These are phyloP conservation scores for Xylaria palmicola DNA, from an alignment of 495 filamentous ascomycete genomes.

Conservation along the genomic window DNA sequence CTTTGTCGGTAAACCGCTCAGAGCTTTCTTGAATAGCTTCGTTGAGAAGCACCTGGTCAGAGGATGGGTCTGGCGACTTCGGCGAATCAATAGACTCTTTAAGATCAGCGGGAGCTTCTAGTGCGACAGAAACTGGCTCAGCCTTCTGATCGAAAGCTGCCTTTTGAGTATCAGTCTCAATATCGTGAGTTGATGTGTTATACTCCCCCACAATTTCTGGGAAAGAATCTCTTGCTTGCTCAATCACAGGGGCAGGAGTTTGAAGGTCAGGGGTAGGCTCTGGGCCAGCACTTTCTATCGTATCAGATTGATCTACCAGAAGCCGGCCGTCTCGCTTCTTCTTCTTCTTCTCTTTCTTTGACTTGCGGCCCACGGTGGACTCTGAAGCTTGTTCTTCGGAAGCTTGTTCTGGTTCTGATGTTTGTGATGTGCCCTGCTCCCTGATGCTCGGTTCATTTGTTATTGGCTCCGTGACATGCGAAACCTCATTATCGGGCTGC, in stretches of 20 bases:
- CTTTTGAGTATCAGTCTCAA: background rate
- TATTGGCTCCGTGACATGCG: background rate
- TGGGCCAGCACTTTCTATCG: background rate
- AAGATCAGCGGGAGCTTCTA: background rate
- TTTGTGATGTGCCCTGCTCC: background rate
- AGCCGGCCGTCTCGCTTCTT: slow-evolving; percentile 23
- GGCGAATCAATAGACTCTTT: background rate
- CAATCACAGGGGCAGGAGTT: background rate
- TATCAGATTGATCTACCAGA: background rate
- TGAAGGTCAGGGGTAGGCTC: slow-evolving; percentile 7
- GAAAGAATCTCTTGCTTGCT: background rate
- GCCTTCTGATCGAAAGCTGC: background rate
- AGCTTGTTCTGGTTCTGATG: background rate
- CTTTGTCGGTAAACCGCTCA: background rate
- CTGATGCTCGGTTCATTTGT: background rate
- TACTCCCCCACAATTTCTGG: background rate
- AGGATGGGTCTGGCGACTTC: background rate
- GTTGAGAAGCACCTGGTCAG: background rate
- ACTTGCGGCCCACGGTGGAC: slow-evolving; percentile 16
- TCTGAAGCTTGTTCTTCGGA: slow-evolving; percentile 12
- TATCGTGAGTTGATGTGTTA: background rate
- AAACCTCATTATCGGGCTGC: background rate
- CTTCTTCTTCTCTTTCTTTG: slow-evolving; percentile 36
- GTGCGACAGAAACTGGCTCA: background rate
- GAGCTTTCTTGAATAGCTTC: background rate